phyloP scores from a whole-genome alignment of 768 basidiomycete genomes.

The Candolleomyces efflorescens region DNA sequence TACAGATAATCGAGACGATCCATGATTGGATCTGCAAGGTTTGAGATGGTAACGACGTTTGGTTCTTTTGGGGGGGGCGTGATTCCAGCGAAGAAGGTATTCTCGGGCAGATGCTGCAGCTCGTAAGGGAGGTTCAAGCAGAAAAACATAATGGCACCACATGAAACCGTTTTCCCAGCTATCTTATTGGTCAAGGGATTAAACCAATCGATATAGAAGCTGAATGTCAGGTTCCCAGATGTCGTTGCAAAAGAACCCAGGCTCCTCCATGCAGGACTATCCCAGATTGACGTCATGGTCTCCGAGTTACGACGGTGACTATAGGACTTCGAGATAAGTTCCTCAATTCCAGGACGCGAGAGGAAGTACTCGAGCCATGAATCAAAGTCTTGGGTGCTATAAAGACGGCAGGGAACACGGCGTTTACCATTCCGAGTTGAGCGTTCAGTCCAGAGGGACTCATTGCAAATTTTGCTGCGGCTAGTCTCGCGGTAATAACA shows the following conservation, averaged over 20 bases:
- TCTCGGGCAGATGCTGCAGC: constrained; percentile 5
- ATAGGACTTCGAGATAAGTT: constrained; percentile 15
- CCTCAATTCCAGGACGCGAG: constrained; percentile 16
- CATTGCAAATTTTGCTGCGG: constrained; percentile 8
- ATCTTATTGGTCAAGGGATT: constrained; percentile 22
- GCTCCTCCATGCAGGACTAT: constrained; percentile 19
- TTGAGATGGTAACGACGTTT: constrained; percentile 12
- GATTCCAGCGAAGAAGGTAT: constrained; percentile 12
- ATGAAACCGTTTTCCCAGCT: constrained; percentile 15
- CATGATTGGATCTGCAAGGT: constrained; percentile 11
- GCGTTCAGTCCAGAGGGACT: constrained; percentile 4
- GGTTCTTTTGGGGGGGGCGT: constrained; percentile 20
- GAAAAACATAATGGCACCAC: constrained; percentile 11
- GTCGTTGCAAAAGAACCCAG: constrained; percentile 13
- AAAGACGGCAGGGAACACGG: constrained; percentile 11
- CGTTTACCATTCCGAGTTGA: constrained; percentile 2
- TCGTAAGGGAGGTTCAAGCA: constrained; percentile 15
- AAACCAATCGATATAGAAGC: constrained; percentile 21
- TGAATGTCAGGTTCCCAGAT: constrained; percentile 12
- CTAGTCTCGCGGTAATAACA: constrained; percentile 9
- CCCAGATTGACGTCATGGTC: constrained; percentile 12
- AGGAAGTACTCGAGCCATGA: constrained; percentile 17
- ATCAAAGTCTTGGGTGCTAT: constrained; percentile 13
- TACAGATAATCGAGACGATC: constrained; percentile 1
- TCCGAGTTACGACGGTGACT: constrained; percentile 9